Percentiles rank a stretch among this genome's conserved stretches.
Conservation (phyloP, 495 filamentous ascomycete genomes). For the Aspergillus baeticus region DNA sequence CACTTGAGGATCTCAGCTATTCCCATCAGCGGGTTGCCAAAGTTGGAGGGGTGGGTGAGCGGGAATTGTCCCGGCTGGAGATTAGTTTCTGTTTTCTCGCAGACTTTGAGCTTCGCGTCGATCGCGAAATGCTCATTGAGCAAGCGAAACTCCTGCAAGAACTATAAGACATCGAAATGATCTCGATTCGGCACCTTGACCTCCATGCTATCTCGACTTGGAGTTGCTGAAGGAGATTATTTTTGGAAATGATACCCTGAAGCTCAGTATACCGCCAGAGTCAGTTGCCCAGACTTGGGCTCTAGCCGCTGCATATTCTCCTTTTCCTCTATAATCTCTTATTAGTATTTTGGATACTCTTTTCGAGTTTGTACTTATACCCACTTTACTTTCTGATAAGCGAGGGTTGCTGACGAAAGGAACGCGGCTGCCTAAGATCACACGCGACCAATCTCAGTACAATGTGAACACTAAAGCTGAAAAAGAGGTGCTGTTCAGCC, state of each 20-base stretch:
- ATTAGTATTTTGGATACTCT: neutral
- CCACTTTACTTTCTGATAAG: slow-evolving; percentile 1
- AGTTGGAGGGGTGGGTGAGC: slow-evolving; percentile 83
- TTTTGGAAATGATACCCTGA: neutral
- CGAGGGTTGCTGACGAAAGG: slow-evolving; percentile 5
- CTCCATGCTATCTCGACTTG: neutral
- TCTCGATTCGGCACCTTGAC: neutral
- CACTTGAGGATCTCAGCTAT: slow-evolving; percentile 85
- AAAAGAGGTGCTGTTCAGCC: neutral
- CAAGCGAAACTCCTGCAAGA: slow-evolving; percentile 32
- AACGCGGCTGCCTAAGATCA: slow-evolving; percentile 16
- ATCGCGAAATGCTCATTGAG: slow-evolving; percentile 56
- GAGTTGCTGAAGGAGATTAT: too few relatives aligned
- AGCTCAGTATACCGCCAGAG: neutral
- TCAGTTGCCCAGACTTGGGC: neutral
- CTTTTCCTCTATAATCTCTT: neutral
- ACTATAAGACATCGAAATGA: neutral
- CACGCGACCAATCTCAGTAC: neutral
- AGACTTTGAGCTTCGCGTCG: slow-evolving; percentile 76
- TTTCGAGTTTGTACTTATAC: slow-evolving; percentile 1
- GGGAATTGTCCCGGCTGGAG: slow-evolving; percentile 78
- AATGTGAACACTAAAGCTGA: neutral
- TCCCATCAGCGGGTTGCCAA: slow-evolving; percentile 78
- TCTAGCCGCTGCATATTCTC: neutral
- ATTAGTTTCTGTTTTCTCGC: slow-evolving; percentile 87